phyloP scores from a whole-genome alignment of 2,329 filamentous ascomycete species.

The Alternaria gaisen region DNA sequence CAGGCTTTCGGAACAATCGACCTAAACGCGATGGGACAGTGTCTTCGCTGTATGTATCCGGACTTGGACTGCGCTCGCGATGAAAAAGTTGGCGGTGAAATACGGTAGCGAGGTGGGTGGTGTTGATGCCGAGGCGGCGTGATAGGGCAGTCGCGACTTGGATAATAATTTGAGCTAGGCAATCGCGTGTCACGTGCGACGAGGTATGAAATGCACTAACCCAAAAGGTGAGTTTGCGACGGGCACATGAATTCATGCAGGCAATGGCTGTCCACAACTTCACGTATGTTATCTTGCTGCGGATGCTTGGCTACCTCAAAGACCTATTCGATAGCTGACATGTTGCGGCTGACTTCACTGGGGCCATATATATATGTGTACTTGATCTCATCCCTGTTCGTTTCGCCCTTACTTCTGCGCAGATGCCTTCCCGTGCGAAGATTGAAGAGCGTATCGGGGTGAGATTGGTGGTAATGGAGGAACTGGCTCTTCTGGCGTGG shows the following conservation, averaged over 20 bases:
- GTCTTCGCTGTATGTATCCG: background rate
- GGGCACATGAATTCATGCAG: background rate
- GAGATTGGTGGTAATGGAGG: constrained; percentile 41
- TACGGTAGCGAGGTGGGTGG: background rate
- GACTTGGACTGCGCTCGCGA: background rate
- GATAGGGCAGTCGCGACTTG: constrained; percentile 15
- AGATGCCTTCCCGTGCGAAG: constrained; percentile 29
- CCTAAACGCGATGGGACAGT: background rate
- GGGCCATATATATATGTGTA: background rate
- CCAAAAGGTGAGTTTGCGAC: constrained; percentile 33
- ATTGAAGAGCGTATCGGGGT: constrained; percentile 21
- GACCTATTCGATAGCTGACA: background rate
- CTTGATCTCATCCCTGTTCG: background rate
- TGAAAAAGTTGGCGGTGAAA: background rate
- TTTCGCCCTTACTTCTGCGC: background rate
- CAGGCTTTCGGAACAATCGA: background rate
- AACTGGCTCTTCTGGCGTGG: constrained; percentile 19
- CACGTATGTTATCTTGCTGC: background rate
- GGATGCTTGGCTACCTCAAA: background rate
- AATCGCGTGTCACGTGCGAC: constrained; percentile 29
- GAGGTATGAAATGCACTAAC: constrained; percentile 23
- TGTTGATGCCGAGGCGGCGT: background rate
- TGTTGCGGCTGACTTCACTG: background rate
- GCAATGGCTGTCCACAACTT: background rate
- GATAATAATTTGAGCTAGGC: constrained; percentile 25